phyloP scores from a whole-genome alignment of 1,284 basidiomycete genomes.

The Boletus smithii region DNA sequence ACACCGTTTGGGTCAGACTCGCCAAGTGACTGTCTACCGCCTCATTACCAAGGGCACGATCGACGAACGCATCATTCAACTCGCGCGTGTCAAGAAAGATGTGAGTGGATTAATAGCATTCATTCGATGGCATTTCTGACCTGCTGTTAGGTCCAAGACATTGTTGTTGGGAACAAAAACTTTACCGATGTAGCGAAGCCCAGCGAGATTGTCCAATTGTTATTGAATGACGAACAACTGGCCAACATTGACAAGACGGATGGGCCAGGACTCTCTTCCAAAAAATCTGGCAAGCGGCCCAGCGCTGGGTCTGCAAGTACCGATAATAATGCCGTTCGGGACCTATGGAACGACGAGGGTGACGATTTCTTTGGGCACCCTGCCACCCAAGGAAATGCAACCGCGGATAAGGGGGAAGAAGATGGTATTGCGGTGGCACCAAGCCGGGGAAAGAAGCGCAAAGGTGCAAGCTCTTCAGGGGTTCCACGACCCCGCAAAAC shows the following conservation, averaged over 20 bases:
- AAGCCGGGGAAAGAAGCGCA: slow-evolving; percentile 38
- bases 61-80: slow-evolving; percentile 95
- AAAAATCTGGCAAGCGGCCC: slow-evolving; percentile 38
- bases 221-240: slow-evolving; percentile 92
- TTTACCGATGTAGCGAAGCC: slow-evolving; percentile 91
- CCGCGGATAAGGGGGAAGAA: slow-evolving; percentile 39
- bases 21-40: slow-evolving; percentile 98
- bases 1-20: slow-evolving; percentile 96
- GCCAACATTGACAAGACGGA: slow-evolving; percentile 54
- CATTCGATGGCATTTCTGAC: not conserved
- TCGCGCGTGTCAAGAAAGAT: slow-evolving; percentile 94
- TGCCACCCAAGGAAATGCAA: slow-evolving; percentile 18
- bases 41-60: slow-evolving; percentile 97
- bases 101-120: slow-evolving; percentile 43
- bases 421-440: slow-evolving; percentile 17
- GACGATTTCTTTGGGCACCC: slow-evolving; percentile 76
- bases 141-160: slow-evolving; percentile 84
- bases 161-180: slow-evolving; percentile 96
- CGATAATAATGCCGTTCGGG: slow-evolving; percentile 48
- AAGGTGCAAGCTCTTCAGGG: slow-evolving; percentile 22
- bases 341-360: slow-evolving; percentile 80
- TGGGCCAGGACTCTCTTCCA: slow-evolving; percentile 39
- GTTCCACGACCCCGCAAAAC: slow-evolving; percentile 28
- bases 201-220: slow-evolving; percentile 93
- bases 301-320: slow-evolving; percentile 28